Base-by-base conservation (phyloP, 805 yeast species). In the Wickerhamomyces queroliae region DNA sequence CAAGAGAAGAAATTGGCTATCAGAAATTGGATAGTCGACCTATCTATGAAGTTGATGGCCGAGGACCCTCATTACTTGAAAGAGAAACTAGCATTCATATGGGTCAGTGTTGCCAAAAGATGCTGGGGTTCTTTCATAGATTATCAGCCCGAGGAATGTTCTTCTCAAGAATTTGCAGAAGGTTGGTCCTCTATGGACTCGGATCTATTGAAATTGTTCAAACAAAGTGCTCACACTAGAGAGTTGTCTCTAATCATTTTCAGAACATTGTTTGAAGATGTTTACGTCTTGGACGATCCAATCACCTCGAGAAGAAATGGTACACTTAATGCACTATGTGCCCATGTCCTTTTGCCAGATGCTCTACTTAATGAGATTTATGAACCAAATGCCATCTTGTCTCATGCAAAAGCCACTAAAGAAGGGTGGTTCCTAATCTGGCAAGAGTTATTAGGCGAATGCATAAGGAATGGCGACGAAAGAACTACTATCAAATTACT, bases 161-260 rank as follows among this genome's bases (percentile, higher is more conserved):
- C 63, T 5, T 80, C 69, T n/a, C 68, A 70, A 39, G 80, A 78
- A 38, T 62, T 73, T 24, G 47, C 65, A 10, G 77, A 74, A 43
- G 84, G 95, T 17, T 93, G 99, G 99, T 68, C 70, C 2, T 74
- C 82, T 16, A 89, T 93, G 96, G 99, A 93, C 53, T 63, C 70
- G 13, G 82, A 82, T 48, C 66, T 93, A 31, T 72, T 80, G 48
- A 72, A 74, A 37, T 64, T 93, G 46, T 93, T 98, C 98, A 69
- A 73, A 41, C 66, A 64, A 43, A 75, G 74, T 38, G 61, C 69
- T 15, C 72, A 76, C 19, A 72, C 90, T 4, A 70, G 95, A 46
- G 96, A 89, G 55, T 65, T 93, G 36, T 70, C 90, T 2, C 64
- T 91, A 19, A 77, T 84, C 35, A 83, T 93, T 6, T 75, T 87